Evolutionary conservation across 129 eudicot genomes (phyloP).

Genomic region (Silybum marianum): DNA sequence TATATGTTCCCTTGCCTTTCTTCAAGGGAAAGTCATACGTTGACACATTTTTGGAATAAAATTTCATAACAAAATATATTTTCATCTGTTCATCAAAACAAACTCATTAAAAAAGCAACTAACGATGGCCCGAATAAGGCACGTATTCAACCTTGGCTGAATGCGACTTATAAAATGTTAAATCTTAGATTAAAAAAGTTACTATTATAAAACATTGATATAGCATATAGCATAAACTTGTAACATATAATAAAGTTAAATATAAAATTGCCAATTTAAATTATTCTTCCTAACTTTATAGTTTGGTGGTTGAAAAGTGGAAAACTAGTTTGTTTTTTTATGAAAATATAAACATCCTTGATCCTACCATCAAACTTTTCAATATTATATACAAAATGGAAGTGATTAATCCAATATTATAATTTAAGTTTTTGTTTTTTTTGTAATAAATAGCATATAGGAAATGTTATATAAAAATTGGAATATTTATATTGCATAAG

Average conservation of each 20-base stretch:
- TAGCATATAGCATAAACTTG: not conserved
- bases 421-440: not conserved
- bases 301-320: not conserved
- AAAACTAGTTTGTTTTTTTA: too few relatives aligned
- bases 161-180: not conserved
- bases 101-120: not conserved
- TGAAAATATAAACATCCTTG: not conserved
- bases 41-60: not conserved
- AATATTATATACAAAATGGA: not conserved
- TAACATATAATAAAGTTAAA: not conserved
- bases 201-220: not conserved
- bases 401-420: not conserved
- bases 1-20: not conserved
- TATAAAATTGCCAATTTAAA: too few relatives aligned
- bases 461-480: not conserved
- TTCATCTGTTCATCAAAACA: not conserved
- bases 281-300: not conserved
- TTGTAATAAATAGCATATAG: conserved; percentile 1
- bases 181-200: not conserved
- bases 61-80: not conserved
- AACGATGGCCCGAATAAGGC: too few relatives aligned
- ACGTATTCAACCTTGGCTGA: not conserved
- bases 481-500: not conserved
- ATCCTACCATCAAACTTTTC: not conserved
- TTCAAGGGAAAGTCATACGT: not conserved